Conservation (phyloP, 768 basidiomycete genomes). For the Macrolepiota dolichaula region DNA sequence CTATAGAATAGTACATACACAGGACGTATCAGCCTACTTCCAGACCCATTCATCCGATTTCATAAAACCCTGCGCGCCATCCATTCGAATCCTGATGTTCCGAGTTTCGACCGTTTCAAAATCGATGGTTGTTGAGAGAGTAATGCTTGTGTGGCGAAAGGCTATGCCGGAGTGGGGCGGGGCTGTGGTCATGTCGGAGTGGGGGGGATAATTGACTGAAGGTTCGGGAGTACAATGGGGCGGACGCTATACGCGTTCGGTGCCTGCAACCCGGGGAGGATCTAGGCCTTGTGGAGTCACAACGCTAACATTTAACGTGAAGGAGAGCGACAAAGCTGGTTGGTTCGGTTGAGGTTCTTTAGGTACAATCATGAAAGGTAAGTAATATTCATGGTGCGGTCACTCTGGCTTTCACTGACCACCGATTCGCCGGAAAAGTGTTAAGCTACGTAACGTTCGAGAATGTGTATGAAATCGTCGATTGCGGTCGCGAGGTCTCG, state of each 20-base stretch:
- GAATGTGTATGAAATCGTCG: background rate
- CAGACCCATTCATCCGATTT: background rate
- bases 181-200: too few species aligned
- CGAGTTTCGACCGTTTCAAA: background rate
- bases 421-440: background rate
- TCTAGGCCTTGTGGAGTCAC: background rate
- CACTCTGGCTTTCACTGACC: background rate
- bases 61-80: background rate
- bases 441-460: background rate
- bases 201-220: too few species aligned
- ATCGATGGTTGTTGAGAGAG: background rate
- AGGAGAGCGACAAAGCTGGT: background rate
- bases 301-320: background rate
- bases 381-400: background rate
- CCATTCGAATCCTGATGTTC: background rate
- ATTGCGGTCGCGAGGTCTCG: background rate
- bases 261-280: background rate
- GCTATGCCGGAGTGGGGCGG: background rate
- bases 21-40: background rate
- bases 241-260: too few species aligned
- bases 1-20: too few species aligned
- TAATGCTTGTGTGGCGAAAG: background rate
- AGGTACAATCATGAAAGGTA: background rate
- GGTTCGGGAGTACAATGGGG: too few species aligned
- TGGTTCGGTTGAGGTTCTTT: background rate